A percentile compares a stretch with the other conserved stretches of the same genome.
Conservation (phyloP, 2,329 filamentous ascomycete species). For the Beauveria rudraprayagi region DNA sequence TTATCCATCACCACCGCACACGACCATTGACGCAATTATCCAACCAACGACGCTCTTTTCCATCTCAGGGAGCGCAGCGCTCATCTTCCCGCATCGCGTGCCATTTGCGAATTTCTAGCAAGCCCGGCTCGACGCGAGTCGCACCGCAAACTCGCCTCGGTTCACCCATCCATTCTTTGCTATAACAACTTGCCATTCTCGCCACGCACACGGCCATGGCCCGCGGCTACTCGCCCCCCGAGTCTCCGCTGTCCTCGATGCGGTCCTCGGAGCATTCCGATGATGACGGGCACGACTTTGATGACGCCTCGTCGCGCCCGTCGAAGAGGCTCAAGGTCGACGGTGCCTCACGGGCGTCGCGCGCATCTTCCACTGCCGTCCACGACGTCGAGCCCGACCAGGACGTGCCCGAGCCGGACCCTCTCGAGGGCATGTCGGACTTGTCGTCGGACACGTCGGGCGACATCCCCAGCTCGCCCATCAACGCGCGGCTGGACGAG, state of each 20-base stretch:
- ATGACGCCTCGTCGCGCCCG: constrained; percentile 31
- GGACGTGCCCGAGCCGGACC: constrained; percentile 36
- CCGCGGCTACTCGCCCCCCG: constrained; percentile 30
- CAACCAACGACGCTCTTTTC: constrained; percentile 7
- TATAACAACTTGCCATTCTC: too few species aligned
- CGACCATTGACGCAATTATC: background rate
- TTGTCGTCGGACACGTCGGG: constrained; percentile 88
- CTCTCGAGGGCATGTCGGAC: constrained; percentile 54
- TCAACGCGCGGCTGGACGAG: constrained; percentile 60
- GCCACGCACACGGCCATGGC: constrained; percentile 20
- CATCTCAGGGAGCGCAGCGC: constrained; percentile 11
- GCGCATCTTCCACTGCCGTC: constrained; percentile 36
- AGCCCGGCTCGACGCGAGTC: background rate
- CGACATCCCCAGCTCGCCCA: constrained; percentile 66
- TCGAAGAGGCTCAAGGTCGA: constrained; percentile 41
- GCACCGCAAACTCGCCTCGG: background rate
- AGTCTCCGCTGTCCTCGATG: constrained; percentile 42
- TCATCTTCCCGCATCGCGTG: constrained; percentile 1
- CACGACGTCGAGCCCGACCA: constrained; percentile 36
- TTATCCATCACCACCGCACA: background rate
- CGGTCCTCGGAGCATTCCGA: constrained; percentile 39
- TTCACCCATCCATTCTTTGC: too few species aligned
- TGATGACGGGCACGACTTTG: constrained; percentile 36
- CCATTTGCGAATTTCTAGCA: background rate
- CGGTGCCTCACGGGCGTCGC: constrained; percentile 37